phyloP scores from a whole-genome alignment of 139 green algal species.

The Monoraphidium neglectum region DNA sequence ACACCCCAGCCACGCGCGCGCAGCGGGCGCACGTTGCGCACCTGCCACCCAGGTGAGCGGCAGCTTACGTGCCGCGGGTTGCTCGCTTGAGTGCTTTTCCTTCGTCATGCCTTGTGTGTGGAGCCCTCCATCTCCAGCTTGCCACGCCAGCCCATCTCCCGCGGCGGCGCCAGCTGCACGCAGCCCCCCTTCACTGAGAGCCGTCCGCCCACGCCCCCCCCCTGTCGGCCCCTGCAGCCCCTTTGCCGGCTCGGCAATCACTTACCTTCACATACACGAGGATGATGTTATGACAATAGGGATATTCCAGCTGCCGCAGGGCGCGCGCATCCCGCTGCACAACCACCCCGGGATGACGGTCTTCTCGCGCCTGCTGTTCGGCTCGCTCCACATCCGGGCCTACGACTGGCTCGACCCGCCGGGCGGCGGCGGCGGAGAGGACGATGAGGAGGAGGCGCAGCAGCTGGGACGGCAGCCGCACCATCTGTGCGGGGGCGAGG shows the following conservation, averaged over 20 bases:
- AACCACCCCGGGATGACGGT: conserved; percentile 82
- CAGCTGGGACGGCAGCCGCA: background rate
- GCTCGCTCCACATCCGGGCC: conserved; percentile 70
- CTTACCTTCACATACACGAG: conserved; percentile 88
- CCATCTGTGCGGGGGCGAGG: background rate
- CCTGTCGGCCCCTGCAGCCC: background rate
- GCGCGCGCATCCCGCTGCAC: conserved; percentile 83
- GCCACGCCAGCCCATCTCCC: too few species aligned
- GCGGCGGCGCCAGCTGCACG: background rate
- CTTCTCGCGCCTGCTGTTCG: conserved; percentile 76
- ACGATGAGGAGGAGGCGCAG: background rate
- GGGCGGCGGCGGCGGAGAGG: background rate
- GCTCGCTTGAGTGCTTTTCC: background rate
- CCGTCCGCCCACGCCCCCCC: background rate
- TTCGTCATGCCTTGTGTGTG: too few species aligned
- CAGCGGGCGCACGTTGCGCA: background rate
- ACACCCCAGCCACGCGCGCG: background rate
- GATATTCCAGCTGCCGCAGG: conserved; percentile 83
- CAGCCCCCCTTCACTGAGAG: background rate
- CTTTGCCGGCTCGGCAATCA: conserved; percentile 49
- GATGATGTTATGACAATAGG: conserved; percentile 74
- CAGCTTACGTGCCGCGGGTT: background rate
- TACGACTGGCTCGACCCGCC: conserved; percentile 72
- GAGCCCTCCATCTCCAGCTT: too few species aligned
- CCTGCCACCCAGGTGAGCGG: background rate